Percentiles rank a stretch among this genome's conserved stretches.
These are phyloP conservation scores for Posidonia australis DNA, from an alignment of 106 monocot genomes.

Conservation along the genomic window DNA sequence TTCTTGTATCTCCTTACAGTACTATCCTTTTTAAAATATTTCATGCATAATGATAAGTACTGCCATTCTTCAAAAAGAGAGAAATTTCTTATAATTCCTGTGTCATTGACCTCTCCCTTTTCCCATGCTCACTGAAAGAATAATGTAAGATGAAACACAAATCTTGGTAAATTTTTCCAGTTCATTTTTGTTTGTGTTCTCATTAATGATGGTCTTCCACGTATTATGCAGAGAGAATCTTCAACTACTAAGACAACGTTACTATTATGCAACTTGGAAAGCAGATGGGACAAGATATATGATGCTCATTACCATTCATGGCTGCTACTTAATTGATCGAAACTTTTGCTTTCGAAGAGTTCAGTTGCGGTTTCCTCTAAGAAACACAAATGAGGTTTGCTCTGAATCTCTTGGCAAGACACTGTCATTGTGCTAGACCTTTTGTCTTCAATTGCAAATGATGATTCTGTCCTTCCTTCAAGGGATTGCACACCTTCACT, in stretches of 20 bases:
- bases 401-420: constrained; percentile 4
- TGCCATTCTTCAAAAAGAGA: background rate
- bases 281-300: constrained; percentile 98
- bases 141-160: background rate
- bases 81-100: background rate
- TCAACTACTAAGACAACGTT: constrained; percentile 79
- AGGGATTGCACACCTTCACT: constrained; percentile 72
- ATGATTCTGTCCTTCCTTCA: constrained; percentile 8
- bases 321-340: constrained; percentile 88
- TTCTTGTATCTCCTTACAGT: too few relatives aligned
- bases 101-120: too few relatives aligned
- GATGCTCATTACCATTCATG: constrained; percentile 81
- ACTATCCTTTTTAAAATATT: too few relatives aligned
- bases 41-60: too few relatives aligned
- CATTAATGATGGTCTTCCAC: background rate
- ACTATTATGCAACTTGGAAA: constrained; percentile 99
- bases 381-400: constrained; percentile 37
- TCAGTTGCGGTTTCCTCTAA: constrained; percentile 84
- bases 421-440: background rate
- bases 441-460: background rate
- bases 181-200: background rate
- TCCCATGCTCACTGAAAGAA: too few relatives aligned
- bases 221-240: constrained; percentile 69
- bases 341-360: constrained; percentile 89
- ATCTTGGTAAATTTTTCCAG: background rate